These are phyloP conservation scores for Russula sp. DNA, from an alignment of 768 basidiomycete genomes.

Conservation along the genomic window DNA sequence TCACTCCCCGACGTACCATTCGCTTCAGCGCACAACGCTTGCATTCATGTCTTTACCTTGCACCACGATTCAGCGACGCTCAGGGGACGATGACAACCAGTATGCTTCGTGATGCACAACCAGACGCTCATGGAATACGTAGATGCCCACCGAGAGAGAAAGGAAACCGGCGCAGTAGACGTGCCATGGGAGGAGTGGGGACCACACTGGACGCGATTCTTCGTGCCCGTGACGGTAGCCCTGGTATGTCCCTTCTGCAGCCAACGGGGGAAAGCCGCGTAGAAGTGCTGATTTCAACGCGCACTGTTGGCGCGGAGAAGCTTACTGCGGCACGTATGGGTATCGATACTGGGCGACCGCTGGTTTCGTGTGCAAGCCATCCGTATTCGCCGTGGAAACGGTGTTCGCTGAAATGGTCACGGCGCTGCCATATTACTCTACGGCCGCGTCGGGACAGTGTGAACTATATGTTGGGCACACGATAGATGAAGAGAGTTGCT, in stretches of 20 bases:
- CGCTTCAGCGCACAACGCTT: constrained; percentile 29
- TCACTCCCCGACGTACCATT: constrained; percentile 28
- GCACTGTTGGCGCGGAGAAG: constrained; percentile 24
- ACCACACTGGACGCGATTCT: constrained; percentile 37
- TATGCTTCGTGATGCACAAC: constrained; percentile 40
- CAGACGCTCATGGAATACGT: constrained; percentile 33
- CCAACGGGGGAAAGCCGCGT: constrained; percentile 23
- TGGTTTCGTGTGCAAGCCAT: constrained; percentile 11
- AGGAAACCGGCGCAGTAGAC: constrained; percentile 4
- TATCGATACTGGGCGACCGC: constrained; percentile 1
- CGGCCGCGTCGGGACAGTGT: constrained; percentile 14
- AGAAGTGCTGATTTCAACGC: constrained; percentile 39
- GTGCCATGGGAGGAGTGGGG: constrained; percentile 45
- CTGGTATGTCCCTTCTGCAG: constrained; percentile 35
- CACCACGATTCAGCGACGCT: constrained; percentile 29
- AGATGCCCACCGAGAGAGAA: background rate
- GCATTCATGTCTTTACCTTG: constrained; percentile 35
- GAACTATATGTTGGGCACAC: constrained; percentile 39
- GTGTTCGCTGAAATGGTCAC: constrained; percentile 36
- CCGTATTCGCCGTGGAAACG: constrained; percentile 10
- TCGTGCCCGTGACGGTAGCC: constrained; percentile 39
- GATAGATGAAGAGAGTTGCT: constrained; percentile 42
- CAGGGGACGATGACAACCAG: constrained; percentile 27
- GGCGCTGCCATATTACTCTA: constrained; percentile 34
- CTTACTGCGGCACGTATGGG: constrained; percentile 8